Evolutionary conservation across 139 green algal genomes (phyloP).

Genomic region (Auxenochlorella pyrenoidosa): DNA sequence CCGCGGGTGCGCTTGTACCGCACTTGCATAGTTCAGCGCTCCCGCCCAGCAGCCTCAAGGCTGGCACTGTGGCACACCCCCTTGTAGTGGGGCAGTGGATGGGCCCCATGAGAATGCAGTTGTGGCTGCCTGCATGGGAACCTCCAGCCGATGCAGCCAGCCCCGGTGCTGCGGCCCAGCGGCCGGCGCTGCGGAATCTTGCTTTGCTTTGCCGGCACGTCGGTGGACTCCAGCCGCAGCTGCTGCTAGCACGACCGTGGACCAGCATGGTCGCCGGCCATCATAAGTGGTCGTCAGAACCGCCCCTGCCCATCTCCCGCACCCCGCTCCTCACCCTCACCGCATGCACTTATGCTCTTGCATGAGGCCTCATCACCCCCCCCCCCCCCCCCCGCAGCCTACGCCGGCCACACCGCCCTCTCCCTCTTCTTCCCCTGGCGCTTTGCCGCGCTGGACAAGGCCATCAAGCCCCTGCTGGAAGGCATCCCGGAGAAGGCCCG

Average conservation of each 20-base stretch:
- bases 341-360: neutral
- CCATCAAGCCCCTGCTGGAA: neutral
- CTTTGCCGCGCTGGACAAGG: constrained; percentile 12
- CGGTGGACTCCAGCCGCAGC: neutral
- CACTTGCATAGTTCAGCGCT: neutral
- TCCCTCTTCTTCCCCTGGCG: constrained; percentile 19
- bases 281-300: neutral
- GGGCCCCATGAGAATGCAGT: no score
- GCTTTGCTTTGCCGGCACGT: no score
- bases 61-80: no score
- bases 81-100: no score
- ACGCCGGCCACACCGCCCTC: constrained; percentile 24
- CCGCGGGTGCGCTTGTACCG: neutral
- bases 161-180: no score
- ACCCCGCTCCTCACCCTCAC: neutral
- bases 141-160: no score
- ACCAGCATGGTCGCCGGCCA: no score
- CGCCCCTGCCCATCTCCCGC: neutral
- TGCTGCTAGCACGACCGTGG: neutral
- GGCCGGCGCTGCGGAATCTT: no score
- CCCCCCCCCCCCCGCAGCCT: neutral
- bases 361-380: neutral
- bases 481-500: neutral
- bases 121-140: no score
- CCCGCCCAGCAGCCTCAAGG: neutral